Percentiles rank a stretch among this genome's conserved stretches.
These are phyloP conservation scores for Mycocalia duriaeana DNA, from an alignment of 1,284 basidiomycete species.

Conservation along the genomic window DNA sequence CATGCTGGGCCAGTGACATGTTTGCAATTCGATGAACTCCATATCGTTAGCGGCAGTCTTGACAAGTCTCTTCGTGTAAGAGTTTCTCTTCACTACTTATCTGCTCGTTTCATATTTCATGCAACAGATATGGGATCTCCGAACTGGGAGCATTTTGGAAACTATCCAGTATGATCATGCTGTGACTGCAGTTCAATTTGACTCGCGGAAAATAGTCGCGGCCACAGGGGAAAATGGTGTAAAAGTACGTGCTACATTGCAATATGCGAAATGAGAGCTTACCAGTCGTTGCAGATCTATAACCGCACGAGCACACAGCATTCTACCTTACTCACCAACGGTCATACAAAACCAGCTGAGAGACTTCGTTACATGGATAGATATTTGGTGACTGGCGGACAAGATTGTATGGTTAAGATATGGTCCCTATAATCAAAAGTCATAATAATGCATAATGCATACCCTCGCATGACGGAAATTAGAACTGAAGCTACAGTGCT, in stretches of 20 bases:
- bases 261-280: not conserved
- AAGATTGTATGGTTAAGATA: conserved; percentile 86
- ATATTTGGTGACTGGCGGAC: conserved; percentile 88
- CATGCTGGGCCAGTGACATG: conserved; percentile 94
- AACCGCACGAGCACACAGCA: conserved; percentile 94
- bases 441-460: too few relatives aligned
- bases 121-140: conserved; percentile 89
- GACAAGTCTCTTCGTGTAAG: conserved; percentile 90
- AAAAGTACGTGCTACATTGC: conserved; percentile 52
- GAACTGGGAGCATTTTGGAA: conserved; percentile 85
- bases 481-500: too few relatives aligned
- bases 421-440: conserved; percentile 89
- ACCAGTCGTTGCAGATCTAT: conserved; percentile 60
- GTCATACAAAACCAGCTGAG: conserved; percentile 89
- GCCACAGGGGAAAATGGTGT: conserved; percentile 93
- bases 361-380: conserved; percentile 93
- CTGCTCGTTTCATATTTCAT: conserved; percentile 4
- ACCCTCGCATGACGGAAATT: too few relatives aligned
- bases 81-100: conserved; percentile 13
- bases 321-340: conserved; percentile 81
- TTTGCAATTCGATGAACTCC: conserved; percentile 94
- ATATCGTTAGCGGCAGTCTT: conserved; percentile 87
- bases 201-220: conserved; percentile 89
- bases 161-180: conserved; percentile 89
- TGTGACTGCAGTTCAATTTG: conserved; percentile 91